phyloP scores from a whole-genome alignment of 768 basidiomycete genomes.

The Boletus sp. region DNA sequence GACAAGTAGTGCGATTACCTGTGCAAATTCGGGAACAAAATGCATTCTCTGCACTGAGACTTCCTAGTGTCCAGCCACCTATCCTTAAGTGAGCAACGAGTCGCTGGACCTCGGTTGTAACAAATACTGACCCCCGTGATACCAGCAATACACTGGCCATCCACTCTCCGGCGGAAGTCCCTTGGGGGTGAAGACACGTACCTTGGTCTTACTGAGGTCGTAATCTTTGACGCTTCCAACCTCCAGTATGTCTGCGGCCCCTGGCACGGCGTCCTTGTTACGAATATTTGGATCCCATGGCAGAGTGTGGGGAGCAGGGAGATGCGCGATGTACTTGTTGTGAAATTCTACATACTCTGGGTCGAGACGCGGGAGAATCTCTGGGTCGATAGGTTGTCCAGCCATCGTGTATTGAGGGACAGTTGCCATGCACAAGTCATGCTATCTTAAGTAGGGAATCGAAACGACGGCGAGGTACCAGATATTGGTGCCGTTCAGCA shows the following conservation, averaged over 20 bases:
- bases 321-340: constrained; percentile 44
- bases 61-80: constrained; percentile 81
- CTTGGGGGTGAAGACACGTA: constrained; percentile 64
- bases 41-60: constrained; percentile 56
- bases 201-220: constrained; percentile 47
- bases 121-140: constrained; percentile 59
- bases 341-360: constrained; percentile 68
- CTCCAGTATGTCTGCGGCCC: constrained; percentile 51
- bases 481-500: background rate
- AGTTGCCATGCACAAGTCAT: background rate
- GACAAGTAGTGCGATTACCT: constrained; percentile 13
- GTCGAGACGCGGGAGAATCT: constrained; percentile 55
- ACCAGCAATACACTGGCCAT: constrained; percentile 74
- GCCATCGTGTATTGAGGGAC: constrained; percentile 15
- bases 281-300: constrained; percentile 64
- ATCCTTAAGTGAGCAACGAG: background rate
- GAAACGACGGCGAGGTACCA: background rate
- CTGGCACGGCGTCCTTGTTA: constrained; percentile 50
- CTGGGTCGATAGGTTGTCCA: constrained; percentile 58
- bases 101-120: background rate
- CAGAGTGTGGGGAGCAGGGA: constrained; percentile 51
- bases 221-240: constrained; percentile 59
- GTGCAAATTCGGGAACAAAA: constrained; percentile 43
- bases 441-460: constrained; percentile 12
- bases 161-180: constrained; percentile 48